Base-by-base conservation (phyloP, 192 early-diverging fungal species). In the Backusella luteola region DNA sequence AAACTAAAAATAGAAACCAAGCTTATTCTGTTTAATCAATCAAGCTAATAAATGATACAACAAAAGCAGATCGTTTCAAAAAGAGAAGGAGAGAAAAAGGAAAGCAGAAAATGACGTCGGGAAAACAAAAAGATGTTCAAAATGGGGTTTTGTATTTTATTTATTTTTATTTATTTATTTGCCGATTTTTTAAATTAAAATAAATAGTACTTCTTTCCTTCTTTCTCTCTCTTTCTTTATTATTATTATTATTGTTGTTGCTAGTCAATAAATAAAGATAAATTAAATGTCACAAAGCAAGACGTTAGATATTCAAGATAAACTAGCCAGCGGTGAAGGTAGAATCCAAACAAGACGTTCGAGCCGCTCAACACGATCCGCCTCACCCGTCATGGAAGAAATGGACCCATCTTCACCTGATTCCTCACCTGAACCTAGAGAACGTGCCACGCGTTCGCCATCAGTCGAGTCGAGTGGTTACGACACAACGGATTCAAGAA, bases 391-490 rank as follows among this genome's bases (percentile, higher is more conserved):
- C 21, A 67, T 67, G 66, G 74, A 29, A 0, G 46, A 49, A n/a
- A 44, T 49, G 34, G 76, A 34, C 19, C 34, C 23, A 46, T 63
- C 63, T 46, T 42, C 71, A 15, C 59, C 73, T 36, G 49, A 36
- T 34, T 71, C 71, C 3, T 79, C 77, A 69, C 35, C 69, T 36
- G 52, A 74, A 23, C 71, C 56, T 9, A 34, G 38, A 41, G 29
- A 23, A 3, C 71, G 77, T 68, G 66, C 66, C 73, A 73, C 78
- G 35, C 66, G 73, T n/a, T 75, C 73, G 11, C 78, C 39, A 26
- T 75, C 78, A 15, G 70, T 66, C 26, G 77, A 78, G 9, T 74
- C 72, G 19, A 74, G 39, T 59, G 73, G 44, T 34, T 32, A 70
- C 21, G 34, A 63, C 4, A 78, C 44, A 32, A 38, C 29, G 0